Percentiles rank a stretch among this genome's conserved stretches.
Evolutionary conservation across 2,329 filamentous ascomycete genomes (phyloP).

Genomic region (Ilyonectria mors-panacis): DNA sequence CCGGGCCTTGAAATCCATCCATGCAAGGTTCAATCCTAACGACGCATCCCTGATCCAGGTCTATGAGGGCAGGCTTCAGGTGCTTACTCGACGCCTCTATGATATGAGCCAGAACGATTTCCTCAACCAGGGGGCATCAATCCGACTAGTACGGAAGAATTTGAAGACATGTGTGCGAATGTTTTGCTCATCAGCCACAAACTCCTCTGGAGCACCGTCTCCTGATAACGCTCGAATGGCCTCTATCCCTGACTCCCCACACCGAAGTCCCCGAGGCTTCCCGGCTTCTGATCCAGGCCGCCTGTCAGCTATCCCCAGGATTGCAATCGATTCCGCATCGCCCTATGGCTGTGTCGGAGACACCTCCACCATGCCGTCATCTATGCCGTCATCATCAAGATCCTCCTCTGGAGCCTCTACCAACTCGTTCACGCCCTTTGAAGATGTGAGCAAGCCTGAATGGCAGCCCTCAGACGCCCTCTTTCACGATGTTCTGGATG

Average conservation of each 20-base stretch:
- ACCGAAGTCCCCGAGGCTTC: constrained; percentile 22
- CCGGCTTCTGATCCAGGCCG: constrained; percentile 15
- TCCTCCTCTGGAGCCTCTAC: constrained; percentile 42
- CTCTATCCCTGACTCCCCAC: constrained; percentile 44
- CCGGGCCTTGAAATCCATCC: constrained; percentile 47
- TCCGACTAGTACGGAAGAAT: constrained; percentile 48
- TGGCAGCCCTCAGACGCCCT: constrained; percentile 46
- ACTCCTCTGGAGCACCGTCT: constrained; percentile 39
- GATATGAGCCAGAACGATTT: constrained; percentile 47
- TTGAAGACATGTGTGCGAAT: constrained; percentile 47
- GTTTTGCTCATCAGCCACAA: constrained; percentile 36
- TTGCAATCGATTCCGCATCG: constrained; percentile 27
- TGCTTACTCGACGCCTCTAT: constrained; percentile 47
- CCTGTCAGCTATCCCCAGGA: constrained; percentile 26
- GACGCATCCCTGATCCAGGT: constrained; percentile 40
- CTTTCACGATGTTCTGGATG: constrained; percentile 41
- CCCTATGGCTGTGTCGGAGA: constrained; percentile 37
- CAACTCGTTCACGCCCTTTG: constrained; percentile 43
- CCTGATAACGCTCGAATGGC: constrained; percentile 34
- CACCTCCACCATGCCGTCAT: constrained; percentile 39
- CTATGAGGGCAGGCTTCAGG: constrained; percentile 45
- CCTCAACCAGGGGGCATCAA: constrained; percentile 44
- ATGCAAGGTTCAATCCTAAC: constrained; percentile 38
- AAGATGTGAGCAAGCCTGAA: constrained; percentile 42
- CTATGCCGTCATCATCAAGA: constrained; percentile 43